phyloP scores from a whole-genome alignment of 805 yeast species.

The Wickerhamiella occidentalis region DNA sequence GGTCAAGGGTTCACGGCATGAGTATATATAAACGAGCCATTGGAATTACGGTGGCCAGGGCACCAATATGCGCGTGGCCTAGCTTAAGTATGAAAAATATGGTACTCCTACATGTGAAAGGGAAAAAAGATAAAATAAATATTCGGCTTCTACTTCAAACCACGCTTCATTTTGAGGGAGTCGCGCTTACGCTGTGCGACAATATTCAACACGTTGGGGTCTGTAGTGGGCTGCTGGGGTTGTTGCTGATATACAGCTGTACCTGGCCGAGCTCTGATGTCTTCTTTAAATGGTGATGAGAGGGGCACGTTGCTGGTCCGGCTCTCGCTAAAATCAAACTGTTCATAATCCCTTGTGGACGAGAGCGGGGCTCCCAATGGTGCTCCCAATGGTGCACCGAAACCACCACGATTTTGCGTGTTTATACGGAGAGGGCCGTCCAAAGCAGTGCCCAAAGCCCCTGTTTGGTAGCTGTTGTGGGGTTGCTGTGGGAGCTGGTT shows the following conservation, averaged over 20 bases:
- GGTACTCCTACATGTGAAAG: background rate
- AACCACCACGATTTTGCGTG: background rate
- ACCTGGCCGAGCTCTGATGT: conserved; percentile 4
- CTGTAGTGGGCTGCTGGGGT: conserved; percentile 13
- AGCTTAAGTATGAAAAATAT: no score
- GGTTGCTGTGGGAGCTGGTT: conserved; percentile 1
- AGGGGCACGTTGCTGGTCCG: conserved; percentile 13
- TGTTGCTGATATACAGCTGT: conserved; percentile 8
- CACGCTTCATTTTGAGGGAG: conserved; percentile 39
- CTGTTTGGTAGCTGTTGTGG: conserved; percentile 13
- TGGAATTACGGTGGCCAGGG: no score
- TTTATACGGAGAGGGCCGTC: conserved; percentile 1
- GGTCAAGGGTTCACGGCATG: background rate
- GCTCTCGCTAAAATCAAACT: conserved; percentile 8
- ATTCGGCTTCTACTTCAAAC: conserved; percentile 13
- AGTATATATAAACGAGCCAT: background rate
- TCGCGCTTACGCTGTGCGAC: conserved; percentile 44
- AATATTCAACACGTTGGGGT: conserved; percentile 28
- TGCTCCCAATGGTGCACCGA: conserved; percentile 1
- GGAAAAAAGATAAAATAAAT: conserved; percentile 1
- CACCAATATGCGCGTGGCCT: no score
- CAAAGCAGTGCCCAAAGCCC: conserved; percentile 1
- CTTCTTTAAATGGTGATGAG: conserved; percentile 26
- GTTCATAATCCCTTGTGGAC: conserved; percentile 1
- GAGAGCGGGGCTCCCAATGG: background rate